Conservation (phyloP, 2,329 filamentous ascomycete species). For the Macrophomina pseudophaseolina region DNA sequence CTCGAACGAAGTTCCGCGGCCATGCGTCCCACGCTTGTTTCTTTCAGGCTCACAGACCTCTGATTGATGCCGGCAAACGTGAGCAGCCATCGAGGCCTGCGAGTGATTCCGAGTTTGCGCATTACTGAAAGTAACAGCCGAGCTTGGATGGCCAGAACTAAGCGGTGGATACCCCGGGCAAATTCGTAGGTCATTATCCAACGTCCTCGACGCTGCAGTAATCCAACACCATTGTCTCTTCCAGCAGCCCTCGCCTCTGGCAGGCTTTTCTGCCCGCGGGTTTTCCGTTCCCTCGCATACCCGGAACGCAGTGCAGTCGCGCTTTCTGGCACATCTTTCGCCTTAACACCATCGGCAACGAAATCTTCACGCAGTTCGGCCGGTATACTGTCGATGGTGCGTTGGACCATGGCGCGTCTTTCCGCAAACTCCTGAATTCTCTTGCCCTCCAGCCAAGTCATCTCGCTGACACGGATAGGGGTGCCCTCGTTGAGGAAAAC, state of each 20-base stretch:
- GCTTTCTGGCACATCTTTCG: slow-evolving; percentile 41
- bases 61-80: slow-evolving; percentile 49
- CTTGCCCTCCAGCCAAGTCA: slow-evolving; percentile 93
- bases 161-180: slow-evolving; percentile 72
- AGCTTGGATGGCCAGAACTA: slow-evolving; percentile 65
- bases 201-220: slow-evolving; percentile 76
- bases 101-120: slow-evolving; percentile 63
- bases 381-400: slow-evolving; percentile 46
- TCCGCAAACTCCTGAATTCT: slow-evolving; percentile 76
- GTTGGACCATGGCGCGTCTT: slow-evolving; percentile 46
- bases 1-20: slow-evolving; percentile 36
- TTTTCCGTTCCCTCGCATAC: slow-evolving; percentile 73
- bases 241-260: slow-evolving; percentile 38
- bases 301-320: slow-evolving; percentile 47
- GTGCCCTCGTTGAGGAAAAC: slow-evolving; percentile 93
- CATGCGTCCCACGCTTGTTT: slow-evolving; percentile 33
- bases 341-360: slow-evolving; percentile 44
- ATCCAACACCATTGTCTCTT: slow-evolving; percentile 71
- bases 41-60: slow-evolving; percentile 34
- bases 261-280: slow-evolving; percentile 54
- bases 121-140: slow-evolving; percentile 61
- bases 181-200: slow-evolving; percentile 81
- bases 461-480: slow-evolving; percentile 71
- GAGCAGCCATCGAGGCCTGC: slow-evolving; percentile 68
- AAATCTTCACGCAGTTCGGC: slow-evolving; percentile 49